These are phyloP conservation scores for Cairneyella variabilis DNA, from an alignment of 495 filamentous ascomycete species.

Conservation along the genomic window DNA sequence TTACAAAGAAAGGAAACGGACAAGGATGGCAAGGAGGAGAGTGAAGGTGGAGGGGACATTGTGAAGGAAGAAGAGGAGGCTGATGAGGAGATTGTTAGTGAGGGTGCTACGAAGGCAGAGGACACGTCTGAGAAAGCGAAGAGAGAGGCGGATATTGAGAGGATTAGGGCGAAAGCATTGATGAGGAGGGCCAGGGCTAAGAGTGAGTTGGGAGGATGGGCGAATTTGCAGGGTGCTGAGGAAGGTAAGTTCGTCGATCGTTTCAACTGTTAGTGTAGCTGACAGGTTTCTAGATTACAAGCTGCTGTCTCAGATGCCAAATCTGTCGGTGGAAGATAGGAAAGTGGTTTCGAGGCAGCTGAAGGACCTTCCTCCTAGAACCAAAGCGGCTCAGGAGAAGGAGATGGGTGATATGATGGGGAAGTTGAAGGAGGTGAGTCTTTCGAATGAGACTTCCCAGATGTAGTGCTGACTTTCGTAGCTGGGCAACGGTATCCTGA, in stretches of 20 bases:
- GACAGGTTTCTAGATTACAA: slow-evolving; percentile 53
- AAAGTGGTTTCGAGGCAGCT: slow-evolving; percentile 64
- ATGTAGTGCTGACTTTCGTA: slow-evolving; percentile 27
- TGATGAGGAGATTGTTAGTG: slow-evolving; percentile 53
- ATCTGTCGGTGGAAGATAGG: slow-evolving; percentile 59
- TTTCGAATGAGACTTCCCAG: not conserved
- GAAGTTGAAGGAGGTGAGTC: slow-evolving; percentile 79
- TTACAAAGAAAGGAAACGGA: too few relatives aligned
- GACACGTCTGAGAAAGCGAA: slow-evolving; percentile 37
- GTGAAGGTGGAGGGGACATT: slow-evolving; percentile 45
- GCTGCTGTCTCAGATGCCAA: slow-evolving; percentile 46
- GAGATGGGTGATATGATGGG: slow-evolving; percentile 97
- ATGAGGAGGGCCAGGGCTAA: slow-evolving; percentile 78
- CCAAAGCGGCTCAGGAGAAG: slow-evolving; percentile 72
- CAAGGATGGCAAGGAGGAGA: slow-evolving; percentile 18
- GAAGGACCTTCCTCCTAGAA: slow-evolving; percentile 55
- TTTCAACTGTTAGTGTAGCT: not conserved
- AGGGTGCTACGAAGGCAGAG: slow-evolving; percentile 44
- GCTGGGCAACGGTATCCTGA: slow-evolving; percentile 87
- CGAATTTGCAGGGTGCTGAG: slow-evolving; percentile 71
- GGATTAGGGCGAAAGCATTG: slow-evolving; percentile 79
- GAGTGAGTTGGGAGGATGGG: slow-evolving; percentile 71
- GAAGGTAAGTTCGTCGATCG: slow-evolving; percentile 38
- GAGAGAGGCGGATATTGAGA: slow-evolving; percentile 59
- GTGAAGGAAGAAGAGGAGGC: slow-evolving; percentile 54